Evolutionary conservation across 2,329 filamentous ascomycete species (phyloP).

Genomic region (Camptophora hylomeconis): DNA sequence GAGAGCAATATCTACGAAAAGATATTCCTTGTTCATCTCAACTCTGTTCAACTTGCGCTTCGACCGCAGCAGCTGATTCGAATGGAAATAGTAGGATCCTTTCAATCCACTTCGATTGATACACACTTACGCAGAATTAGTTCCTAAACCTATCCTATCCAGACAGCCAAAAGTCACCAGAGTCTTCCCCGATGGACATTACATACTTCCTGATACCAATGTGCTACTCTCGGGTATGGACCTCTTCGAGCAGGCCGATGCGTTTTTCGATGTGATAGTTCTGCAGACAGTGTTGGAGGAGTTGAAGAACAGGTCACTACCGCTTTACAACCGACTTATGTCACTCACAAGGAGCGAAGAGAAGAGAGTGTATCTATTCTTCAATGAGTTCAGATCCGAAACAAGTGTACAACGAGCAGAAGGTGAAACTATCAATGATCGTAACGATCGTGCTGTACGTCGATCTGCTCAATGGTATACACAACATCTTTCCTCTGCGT

Average conservation of each 20-base stretch:
- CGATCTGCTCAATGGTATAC: constrained; percentile 81
- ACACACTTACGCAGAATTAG: constrained; percentile 36
- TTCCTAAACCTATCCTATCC: constrained; percentile 73
- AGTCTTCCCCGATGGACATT: constrained; percentile 74
- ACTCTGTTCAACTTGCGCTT: constrained; percentile 65
- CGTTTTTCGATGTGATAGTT: constrained; percentile 94
- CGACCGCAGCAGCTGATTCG: constrained; percentile 65
- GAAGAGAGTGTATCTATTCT: constrained; percentile 97
- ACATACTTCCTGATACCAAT: constrained; percentile 92
- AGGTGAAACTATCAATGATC: constrained; percentile 86
- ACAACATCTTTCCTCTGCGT: constrained; percentile 56
- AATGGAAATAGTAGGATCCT: constrained; percentile 53
- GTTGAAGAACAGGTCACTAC: constrained; percentile 81
- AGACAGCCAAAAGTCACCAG: constrained; percentile 76
- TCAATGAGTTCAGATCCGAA: constrained; percentile 93
- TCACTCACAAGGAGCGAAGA: constrained; percentile 87
- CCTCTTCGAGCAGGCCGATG: constrained; percentile 79
- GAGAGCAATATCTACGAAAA: constrained; percentile 87
- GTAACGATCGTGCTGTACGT: constrained; percentile 86
- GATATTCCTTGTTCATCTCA: constrained; percentile 96
- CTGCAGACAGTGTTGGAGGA: constrained; percentile 95
- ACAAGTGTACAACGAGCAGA: constrained; percentile 65
- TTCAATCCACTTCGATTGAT: constrained; percentile 7
- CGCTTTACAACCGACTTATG: constrained; percentile 86
- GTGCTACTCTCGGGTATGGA: constrained; percentile 93